A percentile compares a stretch with the other conserved stretches of the same genome.
phyloP scores from a whole-genome alignment of 345 rosid genomes.

The Balakata baccata region DNA sequence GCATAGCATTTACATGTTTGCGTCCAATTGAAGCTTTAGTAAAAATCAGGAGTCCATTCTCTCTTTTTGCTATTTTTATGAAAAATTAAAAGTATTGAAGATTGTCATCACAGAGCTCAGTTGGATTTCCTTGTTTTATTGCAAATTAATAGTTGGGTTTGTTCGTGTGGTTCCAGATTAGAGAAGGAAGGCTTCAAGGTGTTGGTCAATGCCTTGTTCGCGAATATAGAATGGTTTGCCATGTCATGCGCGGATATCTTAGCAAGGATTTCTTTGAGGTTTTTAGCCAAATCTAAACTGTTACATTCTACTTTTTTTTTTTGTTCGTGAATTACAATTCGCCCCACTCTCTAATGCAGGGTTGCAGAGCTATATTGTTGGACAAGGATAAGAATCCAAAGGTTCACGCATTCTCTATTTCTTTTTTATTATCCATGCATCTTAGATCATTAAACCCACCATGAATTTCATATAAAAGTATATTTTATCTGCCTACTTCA shows the following conservation, averaged over 20 bases:
- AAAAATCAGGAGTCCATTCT: no score
- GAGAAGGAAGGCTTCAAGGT: conserved; percentile 86
- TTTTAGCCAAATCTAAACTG: no score
- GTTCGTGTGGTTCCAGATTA: conserved; percentile 50
- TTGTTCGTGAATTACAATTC: neutral
- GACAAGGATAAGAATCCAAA: conserved; percentile 85
- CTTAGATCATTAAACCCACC: neutral
- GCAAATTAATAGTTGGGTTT: conserved; percentile 10
- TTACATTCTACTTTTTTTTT: no score
- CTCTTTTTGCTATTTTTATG: no score
- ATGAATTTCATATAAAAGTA: no score
- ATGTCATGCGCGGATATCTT: conserved; percentile 66
- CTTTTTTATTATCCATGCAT: neutral
- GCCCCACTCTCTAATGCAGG: conserved; percentile 42
- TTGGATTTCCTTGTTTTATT: no score
- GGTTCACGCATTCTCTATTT: conserved; percentile 42
- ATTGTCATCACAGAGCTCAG: no score
- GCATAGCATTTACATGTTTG: no score
- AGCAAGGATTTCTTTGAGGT: conserved; percentile 94
- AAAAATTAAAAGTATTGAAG: no score
- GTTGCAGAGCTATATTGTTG: conserved; percentile 83
- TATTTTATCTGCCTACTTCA: no score
- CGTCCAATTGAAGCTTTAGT: no score
- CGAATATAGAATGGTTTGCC: conserved; percentile 85
- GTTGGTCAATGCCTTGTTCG: conserved; percentile 76